Evolutionary conservation across 164 flowering plant genomes (phyloP).

Genomic region (Magnolia changhungtana): DNA sequence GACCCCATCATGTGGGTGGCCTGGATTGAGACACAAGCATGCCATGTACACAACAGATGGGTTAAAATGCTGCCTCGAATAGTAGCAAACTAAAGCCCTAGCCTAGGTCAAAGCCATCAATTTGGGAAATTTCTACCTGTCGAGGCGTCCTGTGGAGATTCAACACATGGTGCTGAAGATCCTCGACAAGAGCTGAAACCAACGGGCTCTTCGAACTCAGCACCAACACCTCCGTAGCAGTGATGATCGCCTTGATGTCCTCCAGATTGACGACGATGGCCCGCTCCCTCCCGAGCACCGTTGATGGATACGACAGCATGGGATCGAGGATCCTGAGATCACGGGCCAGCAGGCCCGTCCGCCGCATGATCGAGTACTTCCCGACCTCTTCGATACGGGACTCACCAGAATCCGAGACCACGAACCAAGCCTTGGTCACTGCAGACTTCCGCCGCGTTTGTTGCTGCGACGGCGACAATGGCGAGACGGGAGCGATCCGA

Average conservation of each 20-base stretch:
- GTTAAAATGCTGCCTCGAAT: neutral
- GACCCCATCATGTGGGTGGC: too few species aligned
- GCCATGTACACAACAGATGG: neutral
- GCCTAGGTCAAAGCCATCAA: neutral
- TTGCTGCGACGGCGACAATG: neutral
- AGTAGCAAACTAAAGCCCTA: neutral
- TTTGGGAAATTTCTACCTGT: slow-evolving; percentile 11
- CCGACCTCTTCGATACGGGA: slow-evolving; percentile 33
- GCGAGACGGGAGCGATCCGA: neutral
- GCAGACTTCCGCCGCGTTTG: slow-evolving; percentile 17
- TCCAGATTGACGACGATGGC: slow-evolving; percentile 41
- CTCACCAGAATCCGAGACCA: slow-evolving; percentile 28
- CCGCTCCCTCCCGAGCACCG: slow-evolving; percentile 31
- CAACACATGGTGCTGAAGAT: slow-evolving; percentile 29
- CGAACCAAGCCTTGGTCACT: slow-evolving; percentile 34
- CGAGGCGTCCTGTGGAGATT: slow-evolving; percentile 1
- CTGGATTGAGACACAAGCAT: too few species aligned
- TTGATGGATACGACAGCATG: slow-evolving; percentile 30
- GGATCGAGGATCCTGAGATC: slow-evolving; percentile 40
- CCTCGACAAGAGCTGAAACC: slow-evolving; percentile 34
- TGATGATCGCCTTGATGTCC: slow-evolving; percentile 39
- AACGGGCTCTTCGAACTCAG: slow-evolving; percentile 28
- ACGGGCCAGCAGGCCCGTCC: slow-evolving; percentile 33
- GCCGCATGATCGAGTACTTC: slow-evolving; percentile 31
- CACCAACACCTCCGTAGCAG: slow-evolving; percentile 35